These are phyloP conservation scores for Populus nigra DNA, from an alignment of 345 rosid species.

Conservation along the genomic window DNA sequence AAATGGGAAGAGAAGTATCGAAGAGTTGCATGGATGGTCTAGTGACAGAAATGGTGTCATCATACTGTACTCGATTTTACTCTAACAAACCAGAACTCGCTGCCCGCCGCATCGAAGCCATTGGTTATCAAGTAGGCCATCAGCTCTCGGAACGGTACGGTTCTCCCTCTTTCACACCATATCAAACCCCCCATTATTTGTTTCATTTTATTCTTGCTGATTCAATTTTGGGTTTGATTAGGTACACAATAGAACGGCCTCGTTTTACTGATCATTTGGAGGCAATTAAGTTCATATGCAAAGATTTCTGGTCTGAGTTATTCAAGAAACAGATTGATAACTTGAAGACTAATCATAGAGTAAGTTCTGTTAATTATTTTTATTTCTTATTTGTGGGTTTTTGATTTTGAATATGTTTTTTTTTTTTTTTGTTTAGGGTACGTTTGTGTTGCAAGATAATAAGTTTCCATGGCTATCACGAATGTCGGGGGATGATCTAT, in stretches of 20 bases:
- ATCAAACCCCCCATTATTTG: neutral
- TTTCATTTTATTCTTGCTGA: neutral
- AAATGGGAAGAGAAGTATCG: constrained; percentile 86
- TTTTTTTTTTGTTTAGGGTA: constrained; percentile 57
- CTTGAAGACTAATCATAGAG: constrained; percentile 93
- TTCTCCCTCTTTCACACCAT: too few relatives aligned
- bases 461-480: constrained; percentile 83
- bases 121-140: constrained; percentile 98
- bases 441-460: constrained; percentile 97
- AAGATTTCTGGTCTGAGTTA: constrained; percentile 96
- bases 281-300: constrained; percentile 97
- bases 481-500: constrained; percentile 63
- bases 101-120: constrained; percentile 98
- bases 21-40: constrained; percentile 89
- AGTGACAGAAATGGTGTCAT: constrained; percentile 82
- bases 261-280: constrained; percentile 87
- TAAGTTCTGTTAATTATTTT: constrained; percentile 18
- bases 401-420: neutral
- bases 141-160: constrained; percentile 94
- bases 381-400: neutral
- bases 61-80: constrained; percentile 77
- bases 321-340: constrained; percentile 99
- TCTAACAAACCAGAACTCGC: constrained; percentile 91
- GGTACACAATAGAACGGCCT: constrained; percentile 94
- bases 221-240: constrained; percentile 18